Evolutionary conservation across 805 yeast species (phyloP), one percentile per base, ranked within the genome.

Genomic region (Blastobotrys americana): DNA sequence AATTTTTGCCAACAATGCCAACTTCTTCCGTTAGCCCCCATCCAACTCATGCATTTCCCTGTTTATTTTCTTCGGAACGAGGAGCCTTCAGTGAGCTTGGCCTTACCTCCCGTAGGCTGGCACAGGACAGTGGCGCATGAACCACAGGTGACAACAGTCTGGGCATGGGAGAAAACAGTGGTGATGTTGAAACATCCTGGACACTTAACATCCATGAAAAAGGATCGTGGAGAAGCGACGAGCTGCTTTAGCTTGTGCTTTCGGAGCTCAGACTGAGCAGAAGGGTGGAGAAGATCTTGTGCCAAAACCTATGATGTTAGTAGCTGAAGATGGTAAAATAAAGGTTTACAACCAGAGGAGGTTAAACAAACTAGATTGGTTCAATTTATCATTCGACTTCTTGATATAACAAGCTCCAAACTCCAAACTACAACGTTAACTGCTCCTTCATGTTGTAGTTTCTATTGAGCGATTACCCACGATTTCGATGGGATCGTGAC

Each of bases 21-120:
- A 25, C 31, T 13, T 8, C 31, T 8, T 25, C n/a, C n/a, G 31
- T 25, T 25, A 13, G 13, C 31, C 31, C 31, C 31, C 31, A 25
- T 13, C 31, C 8, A 13, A 25, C 31, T 25, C 31, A 25, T 25
- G 31, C 31, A 25, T 25, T 25, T 25, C 31, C n/a, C 31, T 13
- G 31, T 47, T 83, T 86, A 90, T 87, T 90, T 93, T 77, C 87
- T 86, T 84, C 97, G 88, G 93, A 88, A 93, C 66, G 98, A 93
- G 70, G 95, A 85, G 74, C 99, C 99, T 78, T 94, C 98, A 63
- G 97, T 88, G 72, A 93, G 82, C 76, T 84, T 88, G 69, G 97
- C 97, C 82, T 93, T 93, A 80, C 99, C 99, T 80, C 99, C 99
- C 60, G 97, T 84, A 71, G 99, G 99, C 68, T 93, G 83, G 77